Evolutionary conservation across 1,284 basidiomycete genomes (phyloP), one percentile per base, ranked within the genome.

Genomic region (Ceratobasidium sp.): DNA sequence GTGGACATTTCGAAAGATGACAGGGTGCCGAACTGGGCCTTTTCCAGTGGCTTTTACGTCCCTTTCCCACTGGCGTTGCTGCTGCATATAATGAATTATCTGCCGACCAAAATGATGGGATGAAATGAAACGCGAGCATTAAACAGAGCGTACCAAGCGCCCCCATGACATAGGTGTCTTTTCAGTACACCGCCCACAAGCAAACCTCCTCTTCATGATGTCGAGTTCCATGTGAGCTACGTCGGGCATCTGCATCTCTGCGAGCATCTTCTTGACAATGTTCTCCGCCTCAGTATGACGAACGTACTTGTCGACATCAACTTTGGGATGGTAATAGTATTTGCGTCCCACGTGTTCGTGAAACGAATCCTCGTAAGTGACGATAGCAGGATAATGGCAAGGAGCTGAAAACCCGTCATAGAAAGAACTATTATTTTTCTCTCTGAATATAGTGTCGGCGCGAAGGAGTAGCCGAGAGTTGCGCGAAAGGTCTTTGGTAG

Each of bases 381-480:
- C 30, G 18, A 55, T 32, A 18, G n/a, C 13, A 9, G 54, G 54
- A n/a, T 55, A 55, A 35, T 35, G 16, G 30, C 38, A 55, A 16
- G 14, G 26, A 28, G 38, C 9, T 11, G 8, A 18, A 52, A 21
- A 21, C 21, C 14, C 21, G n/a, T 4, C 28, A 21, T 26, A 23
- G n/a, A n/a, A n/a, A 52, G 18, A 14, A 52, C 23, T 11, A 11
- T 16, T 6, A 16, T 26, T 21, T n/a, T 13, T n/a, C 11, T n/a
- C 32, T n/a, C 41, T 46, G 58, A 61, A 61, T 28, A 61, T 11
- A 21, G 58, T 61, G 28, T 61, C 58, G 14, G 58, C 58, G 21
- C 58, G 58, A 13, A 61, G 58, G 35, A 61, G 58, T 11, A 61
- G 2, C 2, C 58, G 38, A 14, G 58, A 13, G 28, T 46, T 18